Base-by-base conservation (phyloP, 2,329 filamentous ascomycete species). In the Thermothelomyces thermophilus region DNA sequence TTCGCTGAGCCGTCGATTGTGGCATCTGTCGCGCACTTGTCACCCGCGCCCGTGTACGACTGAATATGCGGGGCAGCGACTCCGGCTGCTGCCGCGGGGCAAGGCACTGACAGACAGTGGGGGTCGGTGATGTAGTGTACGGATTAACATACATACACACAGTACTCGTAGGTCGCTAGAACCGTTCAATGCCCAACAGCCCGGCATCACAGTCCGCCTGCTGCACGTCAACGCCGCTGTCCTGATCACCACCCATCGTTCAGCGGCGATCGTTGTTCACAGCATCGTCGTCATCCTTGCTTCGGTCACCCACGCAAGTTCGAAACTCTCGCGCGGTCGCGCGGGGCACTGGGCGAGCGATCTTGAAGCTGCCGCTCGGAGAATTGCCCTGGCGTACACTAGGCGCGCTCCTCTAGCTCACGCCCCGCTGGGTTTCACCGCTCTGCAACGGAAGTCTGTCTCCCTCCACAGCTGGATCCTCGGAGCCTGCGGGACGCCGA, bases 51-150 rank as follows among this genome's bases (percentile, higher is more conserved):
- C n/a, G n/a, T n/a, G n/a, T n/a, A n/a, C n/a, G n/a, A n/a, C n/a
- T n/a, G n/a, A n/a, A 41, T 39, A 37, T 51, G 48, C 48, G 48
- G 48, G 48, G 48, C 48, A 46, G n/a, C 20, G 11, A 34, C 30
- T 34, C 34, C 13, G 8, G 10, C 36, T 24, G 22, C 24, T 16
- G 20, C 5, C 14, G 24, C 37, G 35, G n/a, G 43, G 43, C 48
- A 37, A 51, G 36, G 43, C 41, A 10, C n/a, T 20, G 5, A 34
- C 8, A n/a, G 31, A 43, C 11, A 19, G 48, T 46, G 48, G 48
- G 48, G 48, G 48, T 50, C 48, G 46, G n/a, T 14, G 19, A 28
- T 17, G 31, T 20, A 39, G 48, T n/a, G 41, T 45, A 31, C 17
- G 26, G 40, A 39, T n/a, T n/a, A n/a, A n/a, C n/a, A n/a, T n/a